These are phyloP conservation scores for Dactylonectria macrodidyma DNA, from an alignment of 2,329 filamentous ascomycete species.

Conservation along the genomic window DNA sequence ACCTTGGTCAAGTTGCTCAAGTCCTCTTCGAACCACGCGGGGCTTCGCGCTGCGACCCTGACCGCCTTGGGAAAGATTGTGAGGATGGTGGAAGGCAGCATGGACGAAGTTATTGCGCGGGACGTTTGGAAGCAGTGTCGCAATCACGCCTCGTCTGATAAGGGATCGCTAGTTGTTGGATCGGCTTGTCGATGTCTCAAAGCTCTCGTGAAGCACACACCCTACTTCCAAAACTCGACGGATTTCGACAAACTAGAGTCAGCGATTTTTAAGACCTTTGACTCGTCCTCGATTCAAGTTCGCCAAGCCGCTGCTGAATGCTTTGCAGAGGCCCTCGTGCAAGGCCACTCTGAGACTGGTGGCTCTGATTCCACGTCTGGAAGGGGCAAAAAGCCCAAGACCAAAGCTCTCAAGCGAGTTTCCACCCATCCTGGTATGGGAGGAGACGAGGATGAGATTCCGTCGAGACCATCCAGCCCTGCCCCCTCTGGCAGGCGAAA, in stretches of 20 bases:
- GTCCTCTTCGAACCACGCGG: slow-evolving; percentile 82
- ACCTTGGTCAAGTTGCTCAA: slow-evolving; percentile 86
- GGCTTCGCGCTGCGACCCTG: slow-evolving; percentile 84
- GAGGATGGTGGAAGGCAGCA: slow-evolving; percentile 79
- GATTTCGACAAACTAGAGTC: slow-evolving; percentile 93
- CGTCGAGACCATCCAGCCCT: slow-evolving; percentile 79
- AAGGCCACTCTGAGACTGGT: slow-evolving; percentile 74
- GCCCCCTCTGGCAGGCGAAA: slow-evolving; percentile 78
- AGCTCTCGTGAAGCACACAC: slow-evolving; percentile 78
- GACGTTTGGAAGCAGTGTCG: slow-evolving; percentile 95
- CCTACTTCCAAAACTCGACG: slow-evolving; percentile 87
- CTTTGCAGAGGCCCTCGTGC: slow-evolving; percentile 86
- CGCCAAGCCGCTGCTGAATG: slow-evolving; percentile 90
- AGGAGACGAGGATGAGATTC: slow-evolving; percentile 82
- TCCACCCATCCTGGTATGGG: slow-evolving; percentile 73
- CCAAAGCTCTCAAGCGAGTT: slow-evolving; percentile 68
- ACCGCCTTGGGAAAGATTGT: slow-evolving; percentile 82
- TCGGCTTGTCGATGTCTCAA: slow-evolving; percentile 86
- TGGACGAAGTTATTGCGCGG: slow-evolving; percentile 88
- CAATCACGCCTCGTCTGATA: slow-evolving; percentile 83
- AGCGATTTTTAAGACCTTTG: slow-evolving; percentile 87
- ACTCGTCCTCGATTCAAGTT: slow-evolving; percentile 81
- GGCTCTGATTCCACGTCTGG: slow-evolving; percentile 62
- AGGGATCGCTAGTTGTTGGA: slow-evolving; percentile 84
- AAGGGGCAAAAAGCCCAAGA: slow-evolving; percentile 81